Conservation (phyloP, 2,329 filamentous ascomycete genomes). For the Scedosporium boydii region DNA sequence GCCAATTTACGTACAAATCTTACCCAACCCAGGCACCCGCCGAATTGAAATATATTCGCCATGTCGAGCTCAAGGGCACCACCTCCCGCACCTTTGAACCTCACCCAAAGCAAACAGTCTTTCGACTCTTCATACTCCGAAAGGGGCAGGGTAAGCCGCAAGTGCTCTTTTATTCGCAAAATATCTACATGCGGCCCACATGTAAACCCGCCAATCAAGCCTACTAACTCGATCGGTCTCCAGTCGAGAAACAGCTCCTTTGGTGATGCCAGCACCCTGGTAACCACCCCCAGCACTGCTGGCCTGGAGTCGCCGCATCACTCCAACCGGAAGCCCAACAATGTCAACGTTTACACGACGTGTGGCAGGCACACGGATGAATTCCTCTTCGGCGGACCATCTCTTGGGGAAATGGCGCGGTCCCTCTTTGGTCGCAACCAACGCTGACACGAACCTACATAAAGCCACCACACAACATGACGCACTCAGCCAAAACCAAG, state of each 20-base stretch:
- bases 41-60: neutral
- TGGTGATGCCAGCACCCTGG: neutral
- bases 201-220: neutral
- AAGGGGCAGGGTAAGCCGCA: conserved; percentile 2
- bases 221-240: neutral
- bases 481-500: neutral
- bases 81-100: neutral
- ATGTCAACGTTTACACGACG: conserved; percentile 41
- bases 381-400: conserved; percentile 40
- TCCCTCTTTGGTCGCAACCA: conserved; percentile 20
- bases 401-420: conserved; percentile 32
- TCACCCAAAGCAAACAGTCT: neutral
- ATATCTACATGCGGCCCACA: neutral
- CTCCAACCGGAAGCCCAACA: neutral
- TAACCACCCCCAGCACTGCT: conserved; percentile 3
- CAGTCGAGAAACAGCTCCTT: neutral
- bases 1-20: neutral
- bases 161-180: neutral
- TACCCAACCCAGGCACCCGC: neutral
- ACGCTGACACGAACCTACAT: neutral
- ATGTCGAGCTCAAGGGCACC: neutral
- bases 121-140: conserved; percentile 3
- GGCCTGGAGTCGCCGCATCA: neutral
- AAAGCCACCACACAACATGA: neutral
- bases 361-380: conserved; percentile 47